Percentiles rank a stretch among this genome's conserved stretches.
Evolutionary conservation across 1,284 basidiomycete species (phyloP).

Genomic region (Meripilus lineatus): DNA sequence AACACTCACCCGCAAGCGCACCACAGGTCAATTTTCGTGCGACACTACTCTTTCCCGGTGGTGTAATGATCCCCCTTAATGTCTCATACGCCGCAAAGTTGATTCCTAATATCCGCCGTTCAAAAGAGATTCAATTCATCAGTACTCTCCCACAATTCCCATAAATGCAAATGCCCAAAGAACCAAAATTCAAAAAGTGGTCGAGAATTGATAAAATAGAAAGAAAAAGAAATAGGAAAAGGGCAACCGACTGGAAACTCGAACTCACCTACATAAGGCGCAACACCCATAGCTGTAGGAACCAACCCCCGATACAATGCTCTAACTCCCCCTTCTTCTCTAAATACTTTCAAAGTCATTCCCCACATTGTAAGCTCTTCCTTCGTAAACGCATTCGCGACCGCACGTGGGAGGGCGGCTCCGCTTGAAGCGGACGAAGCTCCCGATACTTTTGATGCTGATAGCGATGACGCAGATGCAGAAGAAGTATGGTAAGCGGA

Average conservation of each 20-base stretch:
- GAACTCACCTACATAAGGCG: conserved; percentile 70
- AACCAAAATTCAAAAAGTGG: no score
- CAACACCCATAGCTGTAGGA: conserved; percentile 88
- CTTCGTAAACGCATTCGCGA: conserved; percentile 35
- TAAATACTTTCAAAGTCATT: conserved; percentile 87
- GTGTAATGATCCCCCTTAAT: conserved; percentile 66
- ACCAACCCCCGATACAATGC: conserved; percentile 87
- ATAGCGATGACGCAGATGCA: conserved; percentile 13
- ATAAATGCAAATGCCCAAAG: no score
- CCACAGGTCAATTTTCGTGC: conserved; percentile 69
- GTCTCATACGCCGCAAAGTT: conserved; percentile 82
- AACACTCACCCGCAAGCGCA: conserved; percentile 62
- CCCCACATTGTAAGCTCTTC: conserved; percentile 76
- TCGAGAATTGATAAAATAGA: not conserved
- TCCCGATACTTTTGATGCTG: conserved; percentile 25
- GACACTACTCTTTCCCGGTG: conserved; percentile 65
- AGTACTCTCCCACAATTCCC: no score
- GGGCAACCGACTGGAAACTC: no score
- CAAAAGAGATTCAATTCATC: not conserved
- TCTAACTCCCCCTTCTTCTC: conserved; percentile 85
- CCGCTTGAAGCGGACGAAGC: no score
- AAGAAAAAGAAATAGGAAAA: not conserved
- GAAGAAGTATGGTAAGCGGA: conserved; percentile 55
- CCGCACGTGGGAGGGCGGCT: no score
- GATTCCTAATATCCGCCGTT: conserved; percentile 62